Evolutionary conservation across 73 alveolate species (phyloP), one percentile per base, ranked within the genome.

Genomic region (Paramecium sexaurelia): DNA sequence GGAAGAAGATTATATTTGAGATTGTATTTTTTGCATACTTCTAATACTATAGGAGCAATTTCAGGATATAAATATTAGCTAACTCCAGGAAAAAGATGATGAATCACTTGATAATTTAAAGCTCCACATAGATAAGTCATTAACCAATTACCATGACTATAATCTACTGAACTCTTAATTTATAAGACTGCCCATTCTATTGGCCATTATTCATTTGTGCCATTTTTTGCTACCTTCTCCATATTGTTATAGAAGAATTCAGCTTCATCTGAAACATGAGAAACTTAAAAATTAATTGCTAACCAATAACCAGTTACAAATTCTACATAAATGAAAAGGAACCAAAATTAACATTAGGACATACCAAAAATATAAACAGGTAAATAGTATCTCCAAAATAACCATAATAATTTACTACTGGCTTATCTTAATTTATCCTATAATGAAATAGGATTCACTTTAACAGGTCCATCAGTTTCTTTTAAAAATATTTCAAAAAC

Each of bases 201-300:
- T 36, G 33, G 39, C 90, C 90, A 78, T 78, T 45, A 11, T 39
- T 78, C 90, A 78, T 41, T 78, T n/a, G 90, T 78, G 22, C 90
- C 90, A 24, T 37, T 11, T 41, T 78, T 78, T 19, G 26, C 71
- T 2, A 40, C 75, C 7, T 78, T 78, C 13, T 78, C 68, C 47
- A 78, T 37, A 75, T 75, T 40, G 40, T 75, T 75, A 32, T 75
- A 75, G 19, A 75, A 75, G 69, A 40, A 75, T 75, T 75, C 89
- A 75, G 69, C 89, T 22, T 75, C 89, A 75, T 75, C 89, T 39
- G 89, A 75, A 6, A 75, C 69, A 75, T 75, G 89, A 75, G 73
- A 40, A 27, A 75, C 89, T n/a, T 75, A 75, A 41, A 75, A 75
- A 22, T 75, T 75, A 17, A 75, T 43, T 19, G 89, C 89, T 40